phyloP scores from a whole-genome alignment of 257 asterid genomes.

The Solanum chilense region DNA sequence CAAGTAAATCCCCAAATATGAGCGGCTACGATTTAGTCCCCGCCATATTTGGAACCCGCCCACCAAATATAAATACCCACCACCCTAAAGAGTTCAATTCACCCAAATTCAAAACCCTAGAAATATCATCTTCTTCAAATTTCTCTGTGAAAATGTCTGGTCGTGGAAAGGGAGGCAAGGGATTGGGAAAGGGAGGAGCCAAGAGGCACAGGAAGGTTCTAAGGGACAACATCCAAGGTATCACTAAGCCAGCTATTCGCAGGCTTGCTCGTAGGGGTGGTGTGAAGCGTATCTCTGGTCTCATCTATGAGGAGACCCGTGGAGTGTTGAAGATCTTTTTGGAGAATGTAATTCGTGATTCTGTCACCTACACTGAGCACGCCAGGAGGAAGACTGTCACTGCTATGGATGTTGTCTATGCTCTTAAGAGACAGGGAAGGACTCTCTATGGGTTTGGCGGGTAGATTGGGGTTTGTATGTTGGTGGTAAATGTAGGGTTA shows the following conservation, averaged over 20 bases:
- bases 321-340: conserved; percentile 33
- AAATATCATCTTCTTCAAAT: background rate
- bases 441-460: conserved; percentile 33
- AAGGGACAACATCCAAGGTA: conserved; percentile 33
- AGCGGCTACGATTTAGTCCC: background rate
- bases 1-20: background rate
- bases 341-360: conserved; percentile 34
- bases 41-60: background rate
- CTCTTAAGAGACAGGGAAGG: conserved; percentile 34
- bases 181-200: conserved; percentile 33
- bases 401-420: conserved; percentile 30
- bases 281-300: conserved; percentile 30
- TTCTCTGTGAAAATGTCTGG: conserved; percentile 3
- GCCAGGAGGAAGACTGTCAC: conserved; percentile 31
- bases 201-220: conserved; percentile 36
- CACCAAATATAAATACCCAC: background rate
- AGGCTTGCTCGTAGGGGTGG: conserved; percentile 37
- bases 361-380: conserved; percentile 33
- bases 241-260: conserved; percentile 32
- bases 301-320: conserved; percentile 35
- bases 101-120: background rate
- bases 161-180: conserved; percentile 34
- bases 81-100: background rate
- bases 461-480: background rate
- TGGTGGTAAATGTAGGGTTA: background rate